Base-by-base conservation (phyloP, 2,329 filamentous ascomycete genomes). In the Colletotrichum melonis region DNA sequence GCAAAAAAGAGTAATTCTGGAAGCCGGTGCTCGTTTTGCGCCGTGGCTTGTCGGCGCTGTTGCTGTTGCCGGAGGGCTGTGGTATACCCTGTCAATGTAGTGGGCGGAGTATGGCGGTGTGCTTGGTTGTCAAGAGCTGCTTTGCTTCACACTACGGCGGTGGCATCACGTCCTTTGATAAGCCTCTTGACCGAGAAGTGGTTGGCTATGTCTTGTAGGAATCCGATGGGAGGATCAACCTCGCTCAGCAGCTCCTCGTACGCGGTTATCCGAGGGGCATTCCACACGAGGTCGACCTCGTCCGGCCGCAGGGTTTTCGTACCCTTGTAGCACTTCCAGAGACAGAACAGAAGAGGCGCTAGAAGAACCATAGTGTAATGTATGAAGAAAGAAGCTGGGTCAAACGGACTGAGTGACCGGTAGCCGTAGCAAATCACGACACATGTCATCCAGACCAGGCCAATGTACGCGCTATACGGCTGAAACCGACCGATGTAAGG, bases 401-500 rank as follows among this genome's bases (percentile, higher is more conserved):
- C 84, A 76, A 92, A 92, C 2, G 89, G 89, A 54, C 86, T 90
- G 81, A 92, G 92, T 69, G 86, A 89, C 75, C 82, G 86, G 88
- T 88, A 93, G 3, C 91, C 91, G 75, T 92, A 91, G 67, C 52
- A 55, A 0, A 92, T 86, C 1, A 92, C 83, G 5, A 93, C 87
- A 12, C 93, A 82, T 38, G 92, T 85, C 77, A 92, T 92, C 42
- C 92, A 82, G 0, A 88, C 73, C 14, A 92, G 84, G 6, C 86
- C 87, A 19, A 89, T 77, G 77, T 88, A 87, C 0, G 91, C 90
- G 0, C 91, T 90, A 69, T 84, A 87, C 0, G 91, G 91, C 72
- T 93, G 92, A 0, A 90, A 92, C 88, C 89, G 92, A 78, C 92
- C 92, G 72, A 86, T 88, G 81, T 90, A 93, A 0, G 91, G 90